Percentiles rank a stretch among this genome's conserved stretches.
Evolutionary conservation across 1,139 yeast genomes (phyloP).

Genomic region (Debaryomyces subglobosus): DNA sequence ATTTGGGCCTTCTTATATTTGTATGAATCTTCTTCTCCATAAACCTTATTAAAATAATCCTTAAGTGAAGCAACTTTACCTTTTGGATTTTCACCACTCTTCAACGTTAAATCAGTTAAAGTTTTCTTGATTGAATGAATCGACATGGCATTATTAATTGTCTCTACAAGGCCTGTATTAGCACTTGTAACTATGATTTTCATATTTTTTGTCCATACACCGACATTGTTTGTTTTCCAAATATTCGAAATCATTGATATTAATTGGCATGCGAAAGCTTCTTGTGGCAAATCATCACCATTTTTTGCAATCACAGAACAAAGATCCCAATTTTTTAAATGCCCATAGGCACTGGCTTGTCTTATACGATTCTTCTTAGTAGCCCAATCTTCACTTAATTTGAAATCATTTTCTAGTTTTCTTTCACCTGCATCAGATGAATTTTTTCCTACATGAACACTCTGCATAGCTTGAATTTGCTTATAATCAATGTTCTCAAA

Average conservation of each 20-base stretch:
- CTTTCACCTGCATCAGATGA: conserved; percentile 76
- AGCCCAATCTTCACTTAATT: conserved; percentile 93
- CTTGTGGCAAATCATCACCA: conserved; percentile 94
- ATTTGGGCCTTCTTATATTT: conserved; percentile 74
- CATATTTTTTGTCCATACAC: conserved; percentile 92
- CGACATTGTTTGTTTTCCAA: conserved; percentile 70
- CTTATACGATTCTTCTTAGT: conserved; percentile 79
- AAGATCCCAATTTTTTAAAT: conserved; percentile 87
- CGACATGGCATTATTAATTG: conserved; percentile 91
- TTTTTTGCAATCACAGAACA: conserved; percentile 95
- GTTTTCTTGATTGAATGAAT: conserved; percentile 94
- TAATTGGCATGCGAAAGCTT: conserved; percentile 95
- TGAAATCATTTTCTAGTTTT: conserved; percentile 86
- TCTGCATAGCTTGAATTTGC: conserved; percentile 19
- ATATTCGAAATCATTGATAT: conserved; percentile 83
- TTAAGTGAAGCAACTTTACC: conserved; percentile 70
- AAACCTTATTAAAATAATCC: conserved; percentile 77
- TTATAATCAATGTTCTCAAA: conserved; percentile 53
- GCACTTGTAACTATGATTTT: conserved; percentile 89
- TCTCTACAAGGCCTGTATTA: conserved; percentile 88
- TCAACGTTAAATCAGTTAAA: conserved; percentile 71
- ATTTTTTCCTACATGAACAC: background rate
- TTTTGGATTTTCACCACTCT: conserved; percentile 64
- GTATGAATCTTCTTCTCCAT: conserved; percentile 59
- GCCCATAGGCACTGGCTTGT: conserved; percentile 77